Evolutionary conservation across 176 grass and related monocot genomes (phyloP), one percentile per base, ranked within the genome.

Genomic region (Avena atlantica): DNA sequence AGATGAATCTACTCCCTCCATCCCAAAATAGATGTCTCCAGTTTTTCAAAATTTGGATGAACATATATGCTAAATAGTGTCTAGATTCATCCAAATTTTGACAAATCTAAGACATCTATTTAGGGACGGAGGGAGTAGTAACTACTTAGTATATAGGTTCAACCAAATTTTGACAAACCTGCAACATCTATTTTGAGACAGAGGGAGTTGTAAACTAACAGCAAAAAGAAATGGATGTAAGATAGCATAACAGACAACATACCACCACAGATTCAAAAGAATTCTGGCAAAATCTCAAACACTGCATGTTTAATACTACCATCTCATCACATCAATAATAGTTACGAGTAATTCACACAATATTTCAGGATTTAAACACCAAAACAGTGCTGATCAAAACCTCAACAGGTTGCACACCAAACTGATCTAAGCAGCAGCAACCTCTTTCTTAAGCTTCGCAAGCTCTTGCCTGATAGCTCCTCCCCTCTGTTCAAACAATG

Each of bases 391-490:
- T 55, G 50, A 56, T 34, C 76, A 75, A 87, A 80, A 84, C 17
- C 81, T 78, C 67, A 52, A 62, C 53, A 71, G 64, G 52, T 25
- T 47, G 37, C 16, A 40, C 59, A 61, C 77, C 7, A 67, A 29
- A 12, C 15, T 9, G 50, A 80, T 58, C 83, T 89, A 93, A 89
- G 89, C 83, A 50, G 89, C 80, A 78, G 68, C 70, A 83, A 70
- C 91, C 85, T 87, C 79, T 89, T 92, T 95, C 45, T 90, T 95
- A 4, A 98, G 95, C 78, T 92, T 95, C 12, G 91, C 80, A 9
- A 98, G 87, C 85, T 98, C 93, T 85, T 93, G 93, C 49, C 89
- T 90, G 79, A 93, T 87, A 34, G 88, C 95, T 45, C 95, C 89
- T 56, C 91, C 93, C 48, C 95, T 93, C 95, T 98, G 93, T 64